These are phyloP conservation scores for Cyberlindnera xylosilytica DNA, from an alignment of 805 yeast species.

Conservation along the genomic window DNA sequence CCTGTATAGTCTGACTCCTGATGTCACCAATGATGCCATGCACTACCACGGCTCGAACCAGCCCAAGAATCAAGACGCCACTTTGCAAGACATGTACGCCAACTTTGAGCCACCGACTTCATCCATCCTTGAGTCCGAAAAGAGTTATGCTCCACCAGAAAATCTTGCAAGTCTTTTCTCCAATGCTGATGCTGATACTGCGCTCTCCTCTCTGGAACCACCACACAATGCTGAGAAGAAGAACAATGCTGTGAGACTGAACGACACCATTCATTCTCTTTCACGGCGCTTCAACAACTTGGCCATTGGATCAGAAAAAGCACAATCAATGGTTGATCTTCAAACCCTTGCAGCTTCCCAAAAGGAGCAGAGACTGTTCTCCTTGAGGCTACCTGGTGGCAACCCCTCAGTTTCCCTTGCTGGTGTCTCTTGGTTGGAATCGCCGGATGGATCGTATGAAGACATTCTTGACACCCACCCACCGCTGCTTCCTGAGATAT, in stretches of 20 bases:
- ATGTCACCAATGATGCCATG: slow-evolving; percentile 9
- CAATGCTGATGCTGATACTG: neutral
- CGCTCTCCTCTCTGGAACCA: no score
- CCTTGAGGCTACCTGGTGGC: slow-evolving; percentile 3
- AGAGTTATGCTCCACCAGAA: neutral
- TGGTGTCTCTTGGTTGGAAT: slow-evolving; percentile 3
- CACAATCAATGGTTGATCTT: neutral
- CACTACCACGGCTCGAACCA: neutral
- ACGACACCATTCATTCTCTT: slow-evolving; percentile 8
- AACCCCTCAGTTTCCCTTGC: neutral
- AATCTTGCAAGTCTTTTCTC: slow-evolving; percentile 7
- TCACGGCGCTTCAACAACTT: slow-evolving; percentile 11
- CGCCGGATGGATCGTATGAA: slow-evolving; percentile 22
- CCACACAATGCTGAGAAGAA: no score
- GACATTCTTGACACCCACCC: slow-evolving; percentile 27
- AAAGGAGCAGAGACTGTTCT: slow-evolving; percentile 4
- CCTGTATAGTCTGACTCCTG: slow-evolving; percentile 25
- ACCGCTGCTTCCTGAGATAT: slow-evolving; percentile 15
- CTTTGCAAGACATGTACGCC: no score
- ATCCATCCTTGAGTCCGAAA: neutral
- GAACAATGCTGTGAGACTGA: no score
- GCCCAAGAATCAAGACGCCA: no score
- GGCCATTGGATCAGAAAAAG: slow-evolving; percentile 1
- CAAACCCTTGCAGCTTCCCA: neutral
- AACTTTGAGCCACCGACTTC: neutral